Evolutionary conservation across 2,329 filamentous ascomycete genomes (phyloP).

Genomic region (Ascochyta pisi): DNA sequence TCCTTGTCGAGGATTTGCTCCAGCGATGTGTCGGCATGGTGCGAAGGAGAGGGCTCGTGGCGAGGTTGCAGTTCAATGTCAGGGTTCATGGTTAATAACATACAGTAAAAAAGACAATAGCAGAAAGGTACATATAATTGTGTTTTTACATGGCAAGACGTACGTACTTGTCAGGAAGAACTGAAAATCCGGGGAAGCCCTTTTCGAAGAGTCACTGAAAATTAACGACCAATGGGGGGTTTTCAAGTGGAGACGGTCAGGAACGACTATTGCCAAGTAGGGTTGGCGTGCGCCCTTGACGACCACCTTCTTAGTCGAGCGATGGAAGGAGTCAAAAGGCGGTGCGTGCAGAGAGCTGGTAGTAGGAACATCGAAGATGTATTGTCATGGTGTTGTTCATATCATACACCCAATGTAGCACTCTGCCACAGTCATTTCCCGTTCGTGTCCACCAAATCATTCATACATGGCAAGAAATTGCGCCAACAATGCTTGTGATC

Average conservation of each 20-base stretch:
- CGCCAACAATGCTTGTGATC: slow-evolving; percentile 18
- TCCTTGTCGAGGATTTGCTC: slow-evolving; percentile 1
- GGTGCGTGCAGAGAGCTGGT: background rate
- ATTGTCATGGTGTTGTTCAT: slow-evolving; percentile 8
- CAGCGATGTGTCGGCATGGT: background rate
- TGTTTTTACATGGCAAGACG: background rate
- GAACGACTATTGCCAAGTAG: background rate
- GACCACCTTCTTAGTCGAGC: slow-evolving; percentile 1
- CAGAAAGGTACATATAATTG: background rate
- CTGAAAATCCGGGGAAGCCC: slow-evolving; percentile 12
- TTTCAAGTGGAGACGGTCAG: background rate
- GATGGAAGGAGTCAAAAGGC: background rate
- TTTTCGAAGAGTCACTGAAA: slow-evolving; percentile 3
- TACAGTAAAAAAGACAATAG: background rate
- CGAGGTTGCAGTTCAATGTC: slow-evolving; percentile 9
- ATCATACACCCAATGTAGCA: slow-evolving; percentile 9
- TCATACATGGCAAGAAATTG: slow-evolving; percentile 16
- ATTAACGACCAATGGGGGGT: background rate
- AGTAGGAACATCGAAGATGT: slow-evolving; percentile 3
- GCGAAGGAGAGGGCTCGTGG: background rate
- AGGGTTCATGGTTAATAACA: background rate
- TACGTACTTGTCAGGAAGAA: background rate
- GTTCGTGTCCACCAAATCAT: slow-evolving; percentile 5
- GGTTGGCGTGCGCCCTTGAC: slow-evolving; percentile 21
- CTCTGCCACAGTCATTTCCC: background rate